Conservation (phyloP, 768 basidiomycete species). For the Termitomyces sp. region DNA sequence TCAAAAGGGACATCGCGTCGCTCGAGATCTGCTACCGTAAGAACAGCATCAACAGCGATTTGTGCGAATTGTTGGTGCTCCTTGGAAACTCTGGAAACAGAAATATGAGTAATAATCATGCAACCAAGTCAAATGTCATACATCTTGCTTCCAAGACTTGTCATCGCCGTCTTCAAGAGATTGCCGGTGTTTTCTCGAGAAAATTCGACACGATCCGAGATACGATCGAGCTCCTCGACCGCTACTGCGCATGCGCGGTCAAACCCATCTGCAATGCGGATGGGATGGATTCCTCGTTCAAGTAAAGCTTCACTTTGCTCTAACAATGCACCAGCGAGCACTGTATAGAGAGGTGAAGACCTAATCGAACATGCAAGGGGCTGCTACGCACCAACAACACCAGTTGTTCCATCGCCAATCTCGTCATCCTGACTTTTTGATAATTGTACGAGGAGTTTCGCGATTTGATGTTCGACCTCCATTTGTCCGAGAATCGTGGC, state of each 20-base stretch:
- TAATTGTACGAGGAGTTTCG: slow-evolving; percentile 93
- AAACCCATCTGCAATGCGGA: slow-evolving; percentile 98
- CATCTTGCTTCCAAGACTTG: slow-evolving; percentile 98
- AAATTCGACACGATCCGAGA: slow-evolving; percentile 88
- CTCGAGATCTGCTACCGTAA: slow-evolving; percentile 92
- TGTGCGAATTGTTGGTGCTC: slow-evolving; percentile 93
- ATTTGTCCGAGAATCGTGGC: slow-evolving; percentile 98
- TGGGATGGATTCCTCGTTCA: slow-evolving; percentile 99
- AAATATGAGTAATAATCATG: neutral
- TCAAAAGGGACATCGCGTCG: slow-evolving; percentile 96
- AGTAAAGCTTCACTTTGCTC: slow-evolving; percentile 94
- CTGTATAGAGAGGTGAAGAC: slow-evolving; percentile 31
- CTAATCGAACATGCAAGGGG: neutral
- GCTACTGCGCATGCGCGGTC: slow-evolving; percentile 92
- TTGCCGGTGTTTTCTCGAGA: slow-evolving; percentile 78
- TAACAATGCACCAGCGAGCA: slow-evolving; percentile 94
- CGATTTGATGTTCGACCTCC: slow-evolving; percentile 99
- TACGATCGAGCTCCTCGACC: slow-evolving; percentile 83
- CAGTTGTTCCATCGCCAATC: slow-evolving; percentile 98
- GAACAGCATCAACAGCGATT: slow-evolving; percentile 96
- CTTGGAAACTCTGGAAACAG: slow-evolving; percentile 79
- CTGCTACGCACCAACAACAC: slow-evolving; percentile 84
- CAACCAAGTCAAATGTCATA: slow-evolving; percentile 29
- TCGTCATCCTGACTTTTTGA: slow-evolving; percentile 99
- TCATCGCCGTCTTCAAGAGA: slow-evolving; percentile 91